phyloP scores from a whole-genome alignment of 208 protist species.

The Leishmania gerbilli region DNA sequence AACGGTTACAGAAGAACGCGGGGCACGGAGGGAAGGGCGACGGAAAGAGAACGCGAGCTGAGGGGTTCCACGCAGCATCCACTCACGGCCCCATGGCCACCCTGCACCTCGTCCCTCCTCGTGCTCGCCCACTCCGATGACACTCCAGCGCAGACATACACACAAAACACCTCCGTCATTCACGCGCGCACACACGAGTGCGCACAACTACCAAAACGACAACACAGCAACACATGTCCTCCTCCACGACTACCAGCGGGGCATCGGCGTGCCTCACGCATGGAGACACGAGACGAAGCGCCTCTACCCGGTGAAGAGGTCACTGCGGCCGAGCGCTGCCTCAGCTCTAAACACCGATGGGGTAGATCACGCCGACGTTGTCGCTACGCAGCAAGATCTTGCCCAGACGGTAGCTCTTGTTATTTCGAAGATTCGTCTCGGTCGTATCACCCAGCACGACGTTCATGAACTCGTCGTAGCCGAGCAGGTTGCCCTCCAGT shows the following conservation, averaged over 20 bases:
- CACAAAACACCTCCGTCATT: not conserved
- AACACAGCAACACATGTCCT: not conserved
- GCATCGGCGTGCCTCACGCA: not conserved
- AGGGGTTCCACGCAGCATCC: not conserved
- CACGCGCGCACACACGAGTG: not conserved
- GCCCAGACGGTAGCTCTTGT: conserved; percentile 60
- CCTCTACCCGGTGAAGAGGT: too few species aligned
- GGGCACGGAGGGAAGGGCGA: not conserved
- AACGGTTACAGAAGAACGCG: not conserved
- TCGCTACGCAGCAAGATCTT: conserved; percentile 94
- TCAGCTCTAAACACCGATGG: conserved; percentile 73
- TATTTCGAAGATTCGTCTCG: conserved; percentile 85
- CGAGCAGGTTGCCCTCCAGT: conserved; percentile 83
- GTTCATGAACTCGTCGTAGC: conserved; percentile 96
- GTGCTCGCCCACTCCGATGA: not conserved
- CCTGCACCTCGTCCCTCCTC: not conserved
- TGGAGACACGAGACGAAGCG: not conserved
- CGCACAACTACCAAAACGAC: not conserved
- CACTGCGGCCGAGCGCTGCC: not conserved
- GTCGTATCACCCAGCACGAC: conserved; percentile 88
- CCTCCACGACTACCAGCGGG: not conserved
- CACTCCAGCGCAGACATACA: not conserved
- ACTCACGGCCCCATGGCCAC: not conserved
- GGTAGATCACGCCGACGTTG: conserved; percentile 90
- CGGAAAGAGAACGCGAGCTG: not conserved